Conservation (phyloP, 108 stramenopile species). For the Stephanodiscus minutulus region DNA sequence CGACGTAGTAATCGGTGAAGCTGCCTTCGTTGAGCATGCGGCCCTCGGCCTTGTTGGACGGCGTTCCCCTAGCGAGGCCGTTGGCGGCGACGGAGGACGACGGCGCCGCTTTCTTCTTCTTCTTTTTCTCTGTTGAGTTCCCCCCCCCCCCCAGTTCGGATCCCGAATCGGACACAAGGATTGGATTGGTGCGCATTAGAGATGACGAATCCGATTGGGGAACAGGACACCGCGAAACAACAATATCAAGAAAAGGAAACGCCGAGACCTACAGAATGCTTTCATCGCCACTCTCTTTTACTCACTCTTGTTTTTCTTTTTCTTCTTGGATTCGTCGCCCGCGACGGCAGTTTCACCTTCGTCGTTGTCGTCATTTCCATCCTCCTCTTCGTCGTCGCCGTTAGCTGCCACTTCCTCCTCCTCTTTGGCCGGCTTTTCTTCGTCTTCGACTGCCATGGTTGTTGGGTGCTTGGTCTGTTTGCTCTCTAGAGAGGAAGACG, state of each 20-base stretch:
- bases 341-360: slow-evolving; percentile 5
- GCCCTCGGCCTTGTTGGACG: slow-evolving; percentile 74
- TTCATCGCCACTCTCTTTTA: background rate
- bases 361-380: slow-evolving; percentile 28
- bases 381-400: slow-evolving; percentile 38
- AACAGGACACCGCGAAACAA: background rate
- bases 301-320: slow-evolving; percentile 78
- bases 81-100: slow-evolving; percentile 10
- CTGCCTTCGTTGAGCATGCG: slow-evolving; percentile 75
- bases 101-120: slow-evolving; percentile 74
- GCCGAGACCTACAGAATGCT: background rate
- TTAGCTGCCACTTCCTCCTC: slow-evolving; percentile 56
- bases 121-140: slow-evolving; percentile 58
- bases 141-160: too few relatives aligned
- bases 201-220: background rate
- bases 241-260: background rate
- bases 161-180: too few relatives aligned
- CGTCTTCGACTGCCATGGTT: slow-evolving; percentile 32
- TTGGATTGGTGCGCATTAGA: background rate
- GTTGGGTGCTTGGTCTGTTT: background rate
- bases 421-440: slow-evolving; percentile 47
- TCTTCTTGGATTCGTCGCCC: slow-evolving; percentile 64
- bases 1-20: slow-evolving; percentile 93
- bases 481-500: too few relatives aligned
- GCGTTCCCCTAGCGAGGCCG: slow-evolving; percentile 46